These are phyloP conservation scores for Bullera alba DNA, from an alignment of 768 basidiomycete species.

Conservation along the genomic window DNA sequence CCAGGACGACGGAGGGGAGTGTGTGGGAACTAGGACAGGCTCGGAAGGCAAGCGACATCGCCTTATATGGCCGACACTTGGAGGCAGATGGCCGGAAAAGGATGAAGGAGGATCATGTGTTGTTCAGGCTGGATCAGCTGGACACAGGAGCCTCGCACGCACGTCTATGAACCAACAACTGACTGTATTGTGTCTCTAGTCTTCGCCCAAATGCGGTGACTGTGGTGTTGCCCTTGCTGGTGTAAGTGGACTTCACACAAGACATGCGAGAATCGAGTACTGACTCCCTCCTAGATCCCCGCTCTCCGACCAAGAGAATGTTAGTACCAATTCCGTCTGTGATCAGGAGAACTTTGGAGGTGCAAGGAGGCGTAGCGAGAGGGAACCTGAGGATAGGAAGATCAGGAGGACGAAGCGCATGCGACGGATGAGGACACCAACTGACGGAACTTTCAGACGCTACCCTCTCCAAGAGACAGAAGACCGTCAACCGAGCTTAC, in stretches of 20 bases:
- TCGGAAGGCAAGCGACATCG: too few relatives aligned
- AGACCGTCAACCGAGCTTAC: constrained; percentile 92
- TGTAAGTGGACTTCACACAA: constrained; percentile 68
- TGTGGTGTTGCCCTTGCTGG: constrained; percentile 90
- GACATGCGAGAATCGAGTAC: background rate
- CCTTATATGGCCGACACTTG: too few relatives aligned
- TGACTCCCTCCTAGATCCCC: constrained; percentile 59
- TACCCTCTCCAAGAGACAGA: constrained; percentile 91
- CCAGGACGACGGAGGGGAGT: background rate
- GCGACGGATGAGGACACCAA: too few relatives aligned
- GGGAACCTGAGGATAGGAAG: too few relatives aligned
- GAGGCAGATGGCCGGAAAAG: background rate
- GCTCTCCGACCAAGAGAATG: constrained; percentile 90
- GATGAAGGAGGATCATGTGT: background rate
- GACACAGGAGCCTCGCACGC: too few relatives aligned
- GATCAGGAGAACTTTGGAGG: background rate
- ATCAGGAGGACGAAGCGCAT: too few relatives aligned
- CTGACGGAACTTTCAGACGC: too few relatives aligned
- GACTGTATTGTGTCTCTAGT: constrained; percentile 25
- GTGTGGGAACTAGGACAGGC: too few relatives aligned
- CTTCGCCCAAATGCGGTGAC: constrained; percentile 95
- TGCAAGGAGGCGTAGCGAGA: background rate
- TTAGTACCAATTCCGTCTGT: constrained; percentile 11
- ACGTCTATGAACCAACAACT: too few relatives aligned
- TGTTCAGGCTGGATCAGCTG: background rate